phyloP scores from a whole-genome alignment of 768 basidiomycete species.

The Phallus indusiatus region DNA sequence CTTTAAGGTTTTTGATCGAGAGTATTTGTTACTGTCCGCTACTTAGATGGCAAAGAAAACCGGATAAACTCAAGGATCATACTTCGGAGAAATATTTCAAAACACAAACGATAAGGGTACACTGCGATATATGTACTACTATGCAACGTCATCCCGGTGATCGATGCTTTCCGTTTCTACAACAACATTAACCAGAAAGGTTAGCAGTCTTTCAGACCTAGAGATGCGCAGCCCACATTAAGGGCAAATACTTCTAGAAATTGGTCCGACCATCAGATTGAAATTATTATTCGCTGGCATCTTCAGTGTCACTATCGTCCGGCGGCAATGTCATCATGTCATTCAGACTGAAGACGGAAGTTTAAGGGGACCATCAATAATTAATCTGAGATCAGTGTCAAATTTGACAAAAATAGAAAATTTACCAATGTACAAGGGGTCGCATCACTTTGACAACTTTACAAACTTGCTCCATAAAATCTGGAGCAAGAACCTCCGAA shows the following conservation, averaged over 20 bases:
- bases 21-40: background rate
- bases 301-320: conserved; percentile 18
- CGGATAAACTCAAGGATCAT: conserved; percentile 7
- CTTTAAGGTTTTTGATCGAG: background rate
- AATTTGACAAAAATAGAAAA: conserved; percentile 1
- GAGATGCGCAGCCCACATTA: too few relatives aligned
- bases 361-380: background rate
- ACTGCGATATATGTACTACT: too few relatives aligned
- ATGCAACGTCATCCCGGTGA: too few relatives aligned
- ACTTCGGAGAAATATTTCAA: conserved; percentile 2
- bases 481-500: conserved; percentile 53
- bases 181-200: background rate
- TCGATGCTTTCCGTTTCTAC: too few relatives aligned
- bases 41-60: background rate
- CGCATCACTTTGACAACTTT: conserved; percentile 44
- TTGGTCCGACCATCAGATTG: background rate
- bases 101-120: background rate
- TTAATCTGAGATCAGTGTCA: background rate
- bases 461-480: conserved; percentile 57
- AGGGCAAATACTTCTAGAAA: conserved; percentile 1
- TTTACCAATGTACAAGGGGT: conserved; percentile 77
- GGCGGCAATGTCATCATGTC: conserved; percentile 56
- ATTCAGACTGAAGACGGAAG: conserved; percentile 47
- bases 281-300: background rate
- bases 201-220: background rate